Base-by-base conservation (phyloP, 2,329 filamentous ascomycete genomes). In the Verticillium alfalfae region DNA sequence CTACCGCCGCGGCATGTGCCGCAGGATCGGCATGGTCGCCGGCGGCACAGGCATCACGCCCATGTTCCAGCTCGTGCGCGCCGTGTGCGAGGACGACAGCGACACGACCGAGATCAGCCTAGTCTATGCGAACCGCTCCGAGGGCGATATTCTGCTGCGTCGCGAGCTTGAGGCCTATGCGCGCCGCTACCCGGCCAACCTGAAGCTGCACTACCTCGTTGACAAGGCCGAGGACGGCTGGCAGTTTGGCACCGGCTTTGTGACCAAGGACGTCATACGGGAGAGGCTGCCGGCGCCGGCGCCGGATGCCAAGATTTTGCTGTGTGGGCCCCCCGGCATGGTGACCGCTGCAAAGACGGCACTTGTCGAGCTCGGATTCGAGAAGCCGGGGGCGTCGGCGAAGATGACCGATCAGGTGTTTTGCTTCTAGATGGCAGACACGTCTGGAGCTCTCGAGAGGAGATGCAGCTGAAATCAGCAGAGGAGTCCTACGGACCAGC, bases 241-340 rank as follows among this genome's bases (percentile, higher is more conserved):
- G 85, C 63, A 70, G 2, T 76, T 75, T 49, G 80, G 79, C 2
- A 72, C 66, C 0, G 85, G 85, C 0, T 83, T 76, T 61, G 79
- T 88, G 1, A 85, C 78, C 0, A 74, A 75, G 54, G 78, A 82
- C 0, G 68, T 85, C 39, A 79, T 88, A 67, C 67, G 60, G 58
- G 75, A 83, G 62, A 75, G 69, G 38, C 73, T 88, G 57, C 84
- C 85, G 1, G 65, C 67, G 0, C 71, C 84, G 0, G 73, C 72
- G 0, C 55, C 67, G 0, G 80, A 83, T 15, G 76, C 77, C 2
- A 87, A 84, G 69, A 69, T 85, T 8, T 74, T 87, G 75, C 71
- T 88, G 1, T 88, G 86, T 66, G 86, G 86, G 0, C 86, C 86
- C 0, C 85, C 85, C 0, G 81, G 79, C 0, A 85, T 88, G 84